phyloP scores from a whole-genome alignment of 2,329 filamentous ascomycete genomes.

The Arthrobotrys entomopaga region DNA sequence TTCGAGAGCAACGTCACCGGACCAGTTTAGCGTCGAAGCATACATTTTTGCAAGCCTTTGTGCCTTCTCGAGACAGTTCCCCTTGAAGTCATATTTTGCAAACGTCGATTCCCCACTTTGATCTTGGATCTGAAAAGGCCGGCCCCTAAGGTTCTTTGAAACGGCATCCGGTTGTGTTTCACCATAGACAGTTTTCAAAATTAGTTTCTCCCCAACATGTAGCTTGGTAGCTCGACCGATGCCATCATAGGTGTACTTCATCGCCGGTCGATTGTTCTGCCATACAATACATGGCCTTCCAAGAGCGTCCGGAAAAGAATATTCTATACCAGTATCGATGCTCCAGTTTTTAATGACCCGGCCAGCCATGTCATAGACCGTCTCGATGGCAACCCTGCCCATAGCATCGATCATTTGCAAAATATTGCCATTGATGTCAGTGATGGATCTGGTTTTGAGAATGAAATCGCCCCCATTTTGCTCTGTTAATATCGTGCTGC shows the following conservation, averaged over 20 bases:
- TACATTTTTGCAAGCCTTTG: slow-evolving; percentile 3
- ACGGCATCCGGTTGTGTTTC: slow-evolving; percentile 8
- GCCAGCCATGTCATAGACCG: slow-evolving; percentile 26
- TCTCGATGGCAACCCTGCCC: not conserved
- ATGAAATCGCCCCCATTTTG: not conserved
- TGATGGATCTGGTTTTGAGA: not conserved
- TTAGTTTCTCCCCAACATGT: slow-evolving; percentile 3
- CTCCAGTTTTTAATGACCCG: not conserved
- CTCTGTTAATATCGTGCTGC: not conserved
- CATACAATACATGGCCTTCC: not conserved
- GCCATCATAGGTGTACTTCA: not conserved
- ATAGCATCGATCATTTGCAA: not conserved
- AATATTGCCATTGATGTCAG: not conserved
- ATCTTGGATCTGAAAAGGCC: slow-evolving; percentile 19
- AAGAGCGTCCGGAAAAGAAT: not conserved
- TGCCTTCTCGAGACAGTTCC: slow-evolving; percentile 25
- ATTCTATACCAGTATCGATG: no score
- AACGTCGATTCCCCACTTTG: slow-evolving; percentile 23
- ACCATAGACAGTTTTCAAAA: slow-evolving; percentile 13
- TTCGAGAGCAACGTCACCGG: not conserved
- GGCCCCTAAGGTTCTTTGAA: slow-evolving; percentile 16
- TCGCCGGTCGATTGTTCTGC: no score
- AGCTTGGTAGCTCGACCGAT: not conserved
- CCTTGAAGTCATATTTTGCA: slow-evolving; percentile 53
- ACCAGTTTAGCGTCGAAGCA: slow-evolving; percentile 24